Conservation (phyloP, 352 stramenopile species). For the Phytophthora tentaculata region DNA sequence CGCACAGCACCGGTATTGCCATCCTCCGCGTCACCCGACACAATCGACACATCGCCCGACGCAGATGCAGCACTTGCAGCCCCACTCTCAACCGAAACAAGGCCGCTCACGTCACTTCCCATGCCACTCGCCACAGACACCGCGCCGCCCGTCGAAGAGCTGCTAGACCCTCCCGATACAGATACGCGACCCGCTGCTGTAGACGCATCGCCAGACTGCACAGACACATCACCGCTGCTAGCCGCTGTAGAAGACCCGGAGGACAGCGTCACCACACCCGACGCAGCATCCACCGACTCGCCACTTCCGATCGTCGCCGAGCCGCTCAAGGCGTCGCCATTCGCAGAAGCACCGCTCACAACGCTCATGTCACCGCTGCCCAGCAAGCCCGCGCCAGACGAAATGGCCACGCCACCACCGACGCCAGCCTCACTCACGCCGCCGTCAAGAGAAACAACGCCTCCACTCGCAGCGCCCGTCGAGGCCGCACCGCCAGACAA, state of each 20-base stretch:
- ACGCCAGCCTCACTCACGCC: slow-evolving; percentile 9
- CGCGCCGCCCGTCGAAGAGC: slow-evolving; percentile 21
- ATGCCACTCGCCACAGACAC: slow-evolving; percentile 32
- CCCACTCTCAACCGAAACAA: slow-evolving; percentile 23
- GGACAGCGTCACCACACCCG: slow-evolving; percentile 16
- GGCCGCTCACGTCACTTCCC: slow-evolving; percentile 20
- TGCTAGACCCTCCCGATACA: slow-evolving; percentile 23
- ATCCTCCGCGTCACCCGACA: slow-evolving; percentile 15
- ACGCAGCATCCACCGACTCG: slow-evolving; percentile 4
- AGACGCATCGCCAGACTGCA: slow-evolving; percentile 16
- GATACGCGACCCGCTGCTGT: slow-evolving; percentile 20
- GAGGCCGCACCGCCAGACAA: slow-evolving; percentile 26
- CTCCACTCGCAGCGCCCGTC: slow-evolving; percentile 16
- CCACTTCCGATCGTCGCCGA: slow-evolving; percentile 9
- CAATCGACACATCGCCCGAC: slow-evolving; percentile 19
- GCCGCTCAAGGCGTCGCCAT: slow-evolving; percentile 4
- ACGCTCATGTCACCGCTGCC: slow-evolving; percentile 16
- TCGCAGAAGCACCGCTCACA: slow-evolving; percentile 9
- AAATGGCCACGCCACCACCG: slow-evolving; percentile 12
- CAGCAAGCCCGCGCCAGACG: slow-evolving; percentile 18
- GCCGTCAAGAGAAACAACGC: slow-evolving; percentile 13
- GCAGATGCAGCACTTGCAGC: slow-evolving; percentile 9
- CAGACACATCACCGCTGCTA: slow-evolving; percentile 24
- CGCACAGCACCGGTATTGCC: slow-evolving; percentile 29
- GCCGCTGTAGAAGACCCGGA: slow-evolving; percentile 12